A percentile compares a stretch with the other conserved stretches of the same genome.
phyloP scores from a whole-genome alignment of 257 asterid genomes.

The Orobanche coerulescens region DNA sequence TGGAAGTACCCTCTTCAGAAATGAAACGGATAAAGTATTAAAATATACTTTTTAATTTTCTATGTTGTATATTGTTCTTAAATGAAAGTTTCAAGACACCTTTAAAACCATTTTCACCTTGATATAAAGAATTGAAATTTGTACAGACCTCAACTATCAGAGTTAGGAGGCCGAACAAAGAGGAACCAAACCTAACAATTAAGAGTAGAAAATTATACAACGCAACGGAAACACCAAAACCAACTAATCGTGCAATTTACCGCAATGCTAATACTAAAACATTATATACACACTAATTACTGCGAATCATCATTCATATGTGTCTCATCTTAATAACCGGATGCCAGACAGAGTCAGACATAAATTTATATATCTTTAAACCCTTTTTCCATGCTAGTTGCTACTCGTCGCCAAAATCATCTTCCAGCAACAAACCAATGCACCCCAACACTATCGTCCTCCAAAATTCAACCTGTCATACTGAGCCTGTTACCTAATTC shows the following conservation, averaged over 20 bases:
- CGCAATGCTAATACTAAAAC: not conserved
- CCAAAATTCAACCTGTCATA: not conserved
- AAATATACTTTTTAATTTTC: no score
- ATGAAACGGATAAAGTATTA: no score
- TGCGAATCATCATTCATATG: not conserved
- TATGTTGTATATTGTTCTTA: no score
- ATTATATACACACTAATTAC: not conserved
- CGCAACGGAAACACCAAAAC: not conserved
- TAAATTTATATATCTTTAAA: not conserved
- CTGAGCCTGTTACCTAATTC: no score
- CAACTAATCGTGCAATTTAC: not conserved
- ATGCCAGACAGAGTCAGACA: not conserved
- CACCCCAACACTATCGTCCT: not conserved
- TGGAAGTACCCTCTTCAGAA: no score
- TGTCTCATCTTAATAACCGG: not conserved
- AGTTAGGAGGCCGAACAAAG: no score
- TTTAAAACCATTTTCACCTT: no score
- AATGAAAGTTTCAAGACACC: no score
- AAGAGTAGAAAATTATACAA: no score
- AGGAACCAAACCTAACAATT: no score
- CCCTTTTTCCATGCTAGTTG: not conserved
- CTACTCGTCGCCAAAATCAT: slow-evolving; percentile 8
- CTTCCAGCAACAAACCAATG: not conserved
- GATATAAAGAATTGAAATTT: no score
- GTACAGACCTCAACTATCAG: no score